Evolutionary conservation across 495 filamentous ascomycete genomes (phyloP).

Genomic region (Neurospora sp.): DNA sequence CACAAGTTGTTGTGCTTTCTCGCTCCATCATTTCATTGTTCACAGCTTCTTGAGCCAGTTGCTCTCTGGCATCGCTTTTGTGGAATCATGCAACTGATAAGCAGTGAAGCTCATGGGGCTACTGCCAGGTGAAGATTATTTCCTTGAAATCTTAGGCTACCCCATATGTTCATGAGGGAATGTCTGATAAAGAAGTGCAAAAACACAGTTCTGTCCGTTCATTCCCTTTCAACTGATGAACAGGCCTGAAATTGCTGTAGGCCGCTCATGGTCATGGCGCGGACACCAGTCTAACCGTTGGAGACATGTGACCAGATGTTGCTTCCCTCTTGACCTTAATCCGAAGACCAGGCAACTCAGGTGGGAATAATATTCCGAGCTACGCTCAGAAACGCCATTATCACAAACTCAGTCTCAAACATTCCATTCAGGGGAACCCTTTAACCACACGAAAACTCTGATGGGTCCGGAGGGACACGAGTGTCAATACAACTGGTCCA

Average conservation of each 20-base stretch:
- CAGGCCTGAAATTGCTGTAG: neutral
- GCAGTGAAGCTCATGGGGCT: neutral
- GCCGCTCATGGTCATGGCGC: neutral
- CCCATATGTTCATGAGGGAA: neutral
- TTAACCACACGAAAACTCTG: neutral
- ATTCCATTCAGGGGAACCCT: neutral
- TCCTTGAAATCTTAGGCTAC: neutral
- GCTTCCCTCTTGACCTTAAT: neutral
- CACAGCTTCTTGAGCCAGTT: neutral
- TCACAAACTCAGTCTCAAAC: neutral
- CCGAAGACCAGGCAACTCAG: neutral
- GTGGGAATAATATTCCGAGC: neutral
- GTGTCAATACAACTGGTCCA: neutral
- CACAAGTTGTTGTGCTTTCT: neutral
- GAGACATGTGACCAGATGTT: neutral
- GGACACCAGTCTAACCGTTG: neutral
- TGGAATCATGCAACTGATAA: neutral
- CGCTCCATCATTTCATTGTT: neutral
- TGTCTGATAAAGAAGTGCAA: neutral
- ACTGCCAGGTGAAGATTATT: neutral
- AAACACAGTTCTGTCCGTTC: neutral
- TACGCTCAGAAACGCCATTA: neutral
- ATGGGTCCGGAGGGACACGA: neutral
- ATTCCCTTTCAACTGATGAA: neutral
- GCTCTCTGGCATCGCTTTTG: neutral